phyloP scores from a whole-genome alignment of 2,329 filamentous ascomycete genomes.

The Blumeria graminis region DNA sequence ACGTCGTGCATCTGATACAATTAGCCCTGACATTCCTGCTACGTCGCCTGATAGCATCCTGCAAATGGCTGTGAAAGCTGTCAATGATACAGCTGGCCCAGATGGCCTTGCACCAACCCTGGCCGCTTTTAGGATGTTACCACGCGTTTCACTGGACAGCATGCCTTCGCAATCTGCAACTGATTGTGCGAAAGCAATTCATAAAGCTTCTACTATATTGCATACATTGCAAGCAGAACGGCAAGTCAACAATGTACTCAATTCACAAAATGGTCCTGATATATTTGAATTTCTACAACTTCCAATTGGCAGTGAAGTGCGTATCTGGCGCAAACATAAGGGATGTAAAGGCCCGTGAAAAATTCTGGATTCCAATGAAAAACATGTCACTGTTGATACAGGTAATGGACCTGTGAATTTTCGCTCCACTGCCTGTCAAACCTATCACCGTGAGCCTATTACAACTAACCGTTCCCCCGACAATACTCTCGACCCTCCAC shows the following conservation, averaged over 20 bases:
- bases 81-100: background rate
- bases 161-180: background rate
- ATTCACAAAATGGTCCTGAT: conserved; percentile 1
- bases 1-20: background rate
- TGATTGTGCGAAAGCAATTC: background rate
- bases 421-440: background rate
- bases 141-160: background rate
- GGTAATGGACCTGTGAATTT: background rate
- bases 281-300: background rate
- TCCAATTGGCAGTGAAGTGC: background rate
- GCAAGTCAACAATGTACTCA: conserved; percentile 1
- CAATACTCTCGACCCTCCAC: background rate
- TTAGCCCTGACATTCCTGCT: background rate
- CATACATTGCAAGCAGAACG: conserved; percentile 1
- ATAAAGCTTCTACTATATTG: conserved; percentile 4
- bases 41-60: background rate
- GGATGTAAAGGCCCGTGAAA: background rate
- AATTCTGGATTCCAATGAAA: background rate
- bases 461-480: background rate
- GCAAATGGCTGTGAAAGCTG: conserved; percentile 1
- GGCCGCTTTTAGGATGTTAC: background rate
- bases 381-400: background rate
- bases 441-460: background rate
- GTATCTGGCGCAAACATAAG: background rate
- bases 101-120: background rate